Evolutionary conservation across 164 flowering plant species (phyloP), one percentile per base, ranked within the genome.

Genomic region (Nymphaea colorata): DNA sequence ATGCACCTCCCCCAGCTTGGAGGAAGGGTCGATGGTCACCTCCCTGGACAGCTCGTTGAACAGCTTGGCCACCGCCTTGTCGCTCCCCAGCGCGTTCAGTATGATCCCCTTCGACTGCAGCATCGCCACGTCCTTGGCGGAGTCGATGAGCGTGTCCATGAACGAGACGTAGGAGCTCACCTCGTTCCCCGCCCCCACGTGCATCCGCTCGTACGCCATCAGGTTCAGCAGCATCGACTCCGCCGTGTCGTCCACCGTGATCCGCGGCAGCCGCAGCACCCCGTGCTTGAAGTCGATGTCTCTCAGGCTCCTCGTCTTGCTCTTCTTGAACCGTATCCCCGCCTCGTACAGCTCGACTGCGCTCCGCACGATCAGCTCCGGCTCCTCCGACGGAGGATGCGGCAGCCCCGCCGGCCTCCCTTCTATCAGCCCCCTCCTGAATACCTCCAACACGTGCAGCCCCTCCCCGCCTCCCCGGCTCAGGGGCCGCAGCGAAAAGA

Each of bases 101-200:
- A 86, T 76, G 59, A 86, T 83, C 36, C 83, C 81, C 14, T 68
- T 60, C 0, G 76, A 67, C 53, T 77, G 79, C 25, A 80, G 73
- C 4, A 79, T 79, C n/a, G 68, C 76, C 8, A 84, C 88, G 41
- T 83, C 90, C 61, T 41, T 70, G 0, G 75, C 76, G 3, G 74
- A 73, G 70, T 84, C 86, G 11, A 86, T 82, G 51, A 86, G 71
- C 73, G 77, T 80, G 76, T 82, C 85, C 86, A 86, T 86, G 79
- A 84, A 82, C 64, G 75, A 82, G 0, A 80, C 67, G 68, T 79
- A 86, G 1, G 86, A 77, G 0, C 86, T 81, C 61, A 84, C 80
- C 61, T 82, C 85, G 17, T 75, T 79, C 43, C 87, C 85, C 2
- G 75, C 83, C 36, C 87, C 85, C 0, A 77, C 86, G 51, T 84